These are phyloP conservation scores for Colletotrichum eremochloae DNA, from an alignment of 2,329 filamentous ascomycete genomes.

Conservation along the genomic window DNA sequence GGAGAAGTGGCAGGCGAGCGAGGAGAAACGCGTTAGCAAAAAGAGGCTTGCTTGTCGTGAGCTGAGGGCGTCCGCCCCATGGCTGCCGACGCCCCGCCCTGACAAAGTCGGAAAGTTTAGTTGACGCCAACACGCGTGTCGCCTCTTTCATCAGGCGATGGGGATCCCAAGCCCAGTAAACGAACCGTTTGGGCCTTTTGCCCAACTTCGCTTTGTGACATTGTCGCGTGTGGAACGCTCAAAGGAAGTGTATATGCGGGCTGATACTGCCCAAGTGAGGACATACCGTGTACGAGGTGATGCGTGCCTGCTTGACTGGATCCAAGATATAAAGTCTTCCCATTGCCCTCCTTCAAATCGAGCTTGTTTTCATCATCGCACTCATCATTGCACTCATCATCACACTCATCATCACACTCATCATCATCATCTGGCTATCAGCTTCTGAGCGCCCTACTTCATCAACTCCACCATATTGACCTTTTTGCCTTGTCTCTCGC, in stretches of 20 bases:
- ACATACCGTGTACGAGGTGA: neutral
- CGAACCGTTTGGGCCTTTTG: neutral
- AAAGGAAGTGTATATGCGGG: neutral
- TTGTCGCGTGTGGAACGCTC: neutral
- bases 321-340: neutral
- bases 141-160: neutral
- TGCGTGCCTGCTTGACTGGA: neutral
- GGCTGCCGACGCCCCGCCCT: slow-evolving; percentile 6
- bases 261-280: neutral
- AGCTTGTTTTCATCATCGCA: neutral
- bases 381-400: neutral
- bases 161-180: neutral
- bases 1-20: neutral
- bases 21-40: neutral
- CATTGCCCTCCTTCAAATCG: neutral
- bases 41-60: neutral
- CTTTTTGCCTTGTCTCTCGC: neutral
- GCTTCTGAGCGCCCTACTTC: neutral
- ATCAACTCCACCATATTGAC: neutral
- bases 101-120: neutral
- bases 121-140: slow-evolving; percentile 1
- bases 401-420: neutral
- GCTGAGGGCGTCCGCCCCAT: neutral
- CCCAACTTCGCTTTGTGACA: neutral
- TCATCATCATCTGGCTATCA: neutral